Evolutionary conservation across 2,329 filamentous ascomycete species (phyloP), one percentile per base, ranked within the genome.

Genomic region (Xylariaceae sp.): DNA sequence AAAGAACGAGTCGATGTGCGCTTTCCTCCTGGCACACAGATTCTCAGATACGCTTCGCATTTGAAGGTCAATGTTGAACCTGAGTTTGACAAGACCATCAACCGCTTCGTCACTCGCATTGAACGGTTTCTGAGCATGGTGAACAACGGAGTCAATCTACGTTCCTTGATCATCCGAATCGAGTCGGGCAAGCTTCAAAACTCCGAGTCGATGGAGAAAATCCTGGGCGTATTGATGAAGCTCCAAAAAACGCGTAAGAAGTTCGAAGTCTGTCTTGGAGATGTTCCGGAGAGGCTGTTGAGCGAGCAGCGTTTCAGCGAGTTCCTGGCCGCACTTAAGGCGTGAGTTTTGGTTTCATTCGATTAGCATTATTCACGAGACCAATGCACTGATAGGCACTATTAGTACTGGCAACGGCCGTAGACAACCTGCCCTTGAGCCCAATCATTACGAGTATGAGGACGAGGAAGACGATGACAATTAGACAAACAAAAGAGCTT

Each of bases 11-110:
- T 18, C 3, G 44, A 53, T n/a, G 18, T 53, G 11, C 50, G 47
- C 13, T 53, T 56, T 12, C 45, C 50, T 12, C 12, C 53, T 18
- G 22, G 22, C 14, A 50, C 17, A 31, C 43, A 31, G 19, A 9
- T 48, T 9, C 45, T 51, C 9, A 17, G 19, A 18, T 56, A 49
- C 28, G 51, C 42, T 16, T 50, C 46, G 22, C 48, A 49, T n/a
- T 42, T 56, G 6, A 54, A 54, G 19, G 34, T 54, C 13, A 54
- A 54, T 39, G 14, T 54, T 12, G 48, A 51, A 11, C 51, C 48
- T 11, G 33, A 51, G 6, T 48, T 42, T 1, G 48, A 56, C 28
- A 38, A 40, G 18, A 54, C 48, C 5, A 54, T 34, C 17, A 42
- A 42, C 10, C 45, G 51, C n/a, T 47, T 56, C 46, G 45, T 51